Base-by-base conservation (phyloP, 306 rosid genomes). In the Quercus robur region DNA sequence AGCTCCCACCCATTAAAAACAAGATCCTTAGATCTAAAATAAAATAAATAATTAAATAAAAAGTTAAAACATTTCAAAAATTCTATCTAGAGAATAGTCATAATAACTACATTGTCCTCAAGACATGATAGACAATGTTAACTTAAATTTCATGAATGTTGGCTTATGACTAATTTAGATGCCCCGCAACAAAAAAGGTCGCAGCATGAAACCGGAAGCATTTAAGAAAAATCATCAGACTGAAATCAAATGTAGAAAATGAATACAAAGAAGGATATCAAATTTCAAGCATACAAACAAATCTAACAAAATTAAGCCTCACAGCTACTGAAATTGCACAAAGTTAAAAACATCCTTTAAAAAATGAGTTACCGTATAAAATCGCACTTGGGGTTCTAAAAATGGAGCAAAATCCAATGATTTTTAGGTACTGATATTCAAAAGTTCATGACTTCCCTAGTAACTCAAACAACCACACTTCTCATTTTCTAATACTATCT, bases 301-400 rank as follows among this genome's bases (percentile, higher is more conserved):
- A 68, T 17, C 13, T 10, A 26, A 14, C 26, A 70, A 12, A 57
- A 41, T 35, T 25, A 14, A 56, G 75, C 46, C 41, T 12, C 13
- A 38, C 81, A 41, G 57, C 44, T 6, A 31, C 5, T 64, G 21
- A 64, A 49, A 17, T 64, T 41, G 44, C 10, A 30, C 35, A 5
- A 28, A 80, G 78, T 77, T 80, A 69, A 67, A 59, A 76, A 58
- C 78, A 73, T 56, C 54, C 44, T 31, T 33, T 35, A 13, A 49
- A 49, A 49, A 49, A 49, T 13, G 17, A 49, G 54, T 49, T 49
- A 49, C 15, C 1, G 1, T 49, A 15, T 31, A 12, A 63, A 61
- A 61, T 13, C 1, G 19, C 0, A 23, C 14, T 12, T 49, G 54
- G 30, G 67, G 67, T 21, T 23, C 17, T 59, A 59, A 21, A 59